Percentiles rank a stretch among this genome's conserved stretches.
Evolutionary conservation across 2,329 filamentous ascomycete genomes (phyloP).

Genomic region (Penicillium hordei): DNA sequence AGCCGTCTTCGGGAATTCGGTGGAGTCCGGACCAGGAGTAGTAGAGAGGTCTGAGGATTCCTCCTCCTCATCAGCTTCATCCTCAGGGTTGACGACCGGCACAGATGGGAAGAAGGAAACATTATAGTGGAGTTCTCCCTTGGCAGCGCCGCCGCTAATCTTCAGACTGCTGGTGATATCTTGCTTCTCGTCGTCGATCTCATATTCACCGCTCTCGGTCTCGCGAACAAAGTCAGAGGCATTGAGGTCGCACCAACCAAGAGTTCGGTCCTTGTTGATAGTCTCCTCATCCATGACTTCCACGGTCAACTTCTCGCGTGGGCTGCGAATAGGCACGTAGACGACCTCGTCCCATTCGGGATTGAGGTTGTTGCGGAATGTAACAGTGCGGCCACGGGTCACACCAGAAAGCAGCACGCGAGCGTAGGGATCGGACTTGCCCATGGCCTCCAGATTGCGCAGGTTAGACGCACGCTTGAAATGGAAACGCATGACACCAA

Average conservation of each 20-base stretch:
- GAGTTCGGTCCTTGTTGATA: slow-evolving; percentile 82
- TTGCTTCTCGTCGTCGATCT: slow-evolving; percentile 73
- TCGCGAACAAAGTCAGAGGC: slow-evolving; percentile 77
- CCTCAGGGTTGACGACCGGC: slow-evolving; percentile 85
- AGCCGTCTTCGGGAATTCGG: slow-evolving; percentile 26
- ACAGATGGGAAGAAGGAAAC: slow-evolving; percentile 87
- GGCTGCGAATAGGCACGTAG: slow-evolving; percentile 85
- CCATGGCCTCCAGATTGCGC: slow-evolving; percentile 89
- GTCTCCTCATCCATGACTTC: slow-evolving; percentile 98
- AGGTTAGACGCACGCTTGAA: slow-evolving; percentile 80
- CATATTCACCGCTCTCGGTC: slow-evolving; percentile 76
- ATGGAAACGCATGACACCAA: slow-evolving; percentile 93
- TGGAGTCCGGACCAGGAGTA: slow-evolving; percentile 11
- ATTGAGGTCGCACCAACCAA: slow-evolving; percentile 76
- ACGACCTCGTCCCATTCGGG: slow-evolving; percentile 95
- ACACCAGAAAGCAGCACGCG: slow-evolving; percentile 86
- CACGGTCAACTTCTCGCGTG: slow-evolving; percentile 77
- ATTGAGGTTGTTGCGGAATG: slow-evolving; percentile 92
- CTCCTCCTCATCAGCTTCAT: slow-evolving; percentile 51
- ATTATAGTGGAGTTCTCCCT: slow-evolving; percentile 79
- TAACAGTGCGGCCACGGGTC: slow-evolving; percentile 88
- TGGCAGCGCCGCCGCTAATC: slow-evolving; percentile 68
- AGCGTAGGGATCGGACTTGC: slow-evolving; percentile 94
- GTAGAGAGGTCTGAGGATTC: slow-evolving; percentile 40
- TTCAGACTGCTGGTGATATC: slow-evolving; percentile 66